Evolutionary conservation across 2,329 filamentous ascomycete species (phyloP).

Genomic region (Chalara sp.): DNA sequence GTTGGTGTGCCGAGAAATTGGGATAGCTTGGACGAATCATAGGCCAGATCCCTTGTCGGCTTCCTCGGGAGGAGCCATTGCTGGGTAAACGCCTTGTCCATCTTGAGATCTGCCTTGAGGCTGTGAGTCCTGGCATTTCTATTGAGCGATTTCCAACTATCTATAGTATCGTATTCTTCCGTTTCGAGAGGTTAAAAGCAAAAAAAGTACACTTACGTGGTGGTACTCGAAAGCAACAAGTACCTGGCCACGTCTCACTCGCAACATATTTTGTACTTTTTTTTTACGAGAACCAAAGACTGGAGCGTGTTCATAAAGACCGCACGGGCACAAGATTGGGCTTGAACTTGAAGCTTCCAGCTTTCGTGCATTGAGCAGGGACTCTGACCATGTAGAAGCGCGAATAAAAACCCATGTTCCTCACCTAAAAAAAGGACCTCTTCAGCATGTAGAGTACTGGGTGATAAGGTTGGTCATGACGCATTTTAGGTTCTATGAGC

Average conservation of each 20-base stretch:
- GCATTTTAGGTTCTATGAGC: no score
- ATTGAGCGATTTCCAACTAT: background rate
- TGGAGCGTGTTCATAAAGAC: background rate
- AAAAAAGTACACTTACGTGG: background rate
- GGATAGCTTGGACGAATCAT: background rate
- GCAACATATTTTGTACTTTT: background rate
- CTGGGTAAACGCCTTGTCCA: background rate
- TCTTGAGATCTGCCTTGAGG: background rate
- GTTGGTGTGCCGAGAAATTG: background rate
- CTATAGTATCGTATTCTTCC: background rate
- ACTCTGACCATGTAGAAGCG: no score
- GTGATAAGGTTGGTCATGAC: no score
- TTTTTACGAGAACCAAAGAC: background rate
- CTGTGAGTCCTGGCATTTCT: background rate
- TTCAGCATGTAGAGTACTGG: no score
- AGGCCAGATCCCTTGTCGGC: background rate
- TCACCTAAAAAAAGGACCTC: no score
- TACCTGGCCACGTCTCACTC: background rate
- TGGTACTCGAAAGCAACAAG: background rate
- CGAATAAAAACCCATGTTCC: no score
- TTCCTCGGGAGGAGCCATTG: background rate
- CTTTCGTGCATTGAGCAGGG: background rate
- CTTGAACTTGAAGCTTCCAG: background rate
- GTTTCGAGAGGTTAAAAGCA: background rate
- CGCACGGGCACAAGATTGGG: background rate